A percentile compares a stretch with the other conserved stretches of the same genome.
Conservation (phyloP, 345 rosid species). For the Durio zibethinus region DNA sequence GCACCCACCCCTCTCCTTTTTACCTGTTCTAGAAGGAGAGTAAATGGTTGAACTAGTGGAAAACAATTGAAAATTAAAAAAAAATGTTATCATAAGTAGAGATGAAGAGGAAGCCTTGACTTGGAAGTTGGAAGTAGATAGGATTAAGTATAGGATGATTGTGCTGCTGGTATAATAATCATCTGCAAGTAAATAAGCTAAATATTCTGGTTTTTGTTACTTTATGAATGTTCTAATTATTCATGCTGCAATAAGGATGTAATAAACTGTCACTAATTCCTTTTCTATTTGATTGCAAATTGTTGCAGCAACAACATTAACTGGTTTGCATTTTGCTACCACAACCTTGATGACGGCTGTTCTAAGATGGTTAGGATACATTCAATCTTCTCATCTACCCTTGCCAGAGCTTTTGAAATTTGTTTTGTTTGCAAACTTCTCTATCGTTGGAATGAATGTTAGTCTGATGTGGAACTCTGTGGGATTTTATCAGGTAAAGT, state of each 20-base stretch:
- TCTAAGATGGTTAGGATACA: constrained; percentile 84
- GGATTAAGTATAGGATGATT: background rate
- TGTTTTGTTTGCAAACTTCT: constrained; percentile 81
- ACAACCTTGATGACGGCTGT: constrained; percentile 75
- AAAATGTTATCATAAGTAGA: background rate
- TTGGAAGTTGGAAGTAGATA: background rate
- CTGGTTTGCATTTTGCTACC: constrained; percentile 89
- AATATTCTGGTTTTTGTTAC: background rate
- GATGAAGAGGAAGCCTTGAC: background rate
- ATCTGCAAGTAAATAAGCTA: background rate
- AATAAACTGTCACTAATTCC: background rate
- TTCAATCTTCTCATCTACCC: constrained; percentile 91
- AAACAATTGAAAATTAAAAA: background rate
- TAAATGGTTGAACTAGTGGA: background rate
- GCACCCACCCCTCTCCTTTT: background rate
- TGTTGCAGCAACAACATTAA: constrained; percentile 88
- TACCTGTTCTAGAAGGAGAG: background rate
- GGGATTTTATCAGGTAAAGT: constrained; percentile 88
- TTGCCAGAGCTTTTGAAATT: constrained; percentile 74
- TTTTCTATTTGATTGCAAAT: background rate
- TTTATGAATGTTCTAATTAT: background rate
- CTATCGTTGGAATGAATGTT: constrained; percentile 98
- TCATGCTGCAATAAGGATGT: background rate
- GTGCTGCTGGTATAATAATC: background rate
- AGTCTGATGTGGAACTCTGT: constrained; percentile 99